Evolutionary conservation across 2,329 filamentous ascomycete genomes (phyloP).

Genomic region (Cadophora sp.): DNA sequence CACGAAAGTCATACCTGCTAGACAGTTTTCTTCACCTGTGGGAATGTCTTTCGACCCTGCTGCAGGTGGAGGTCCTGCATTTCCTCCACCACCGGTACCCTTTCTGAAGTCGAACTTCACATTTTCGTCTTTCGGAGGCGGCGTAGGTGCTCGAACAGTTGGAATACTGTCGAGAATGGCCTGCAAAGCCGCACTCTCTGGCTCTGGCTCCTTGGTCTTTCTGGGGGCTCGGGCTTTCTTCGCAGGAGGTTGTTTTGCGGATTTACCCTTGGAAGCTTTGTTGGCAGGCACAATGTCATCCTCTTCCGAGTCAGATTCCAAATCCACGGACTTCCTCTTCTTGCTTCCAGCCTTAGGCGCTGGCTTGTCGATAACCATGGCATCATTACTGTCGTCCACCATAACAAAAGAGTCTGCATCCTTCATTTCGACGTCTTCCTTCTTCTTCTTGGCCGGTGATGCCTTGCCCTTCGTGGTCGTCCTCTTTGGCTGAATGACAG

Average conservation of each 20-base stretch:
- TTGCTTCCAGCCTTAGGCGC: conserved; percentile 44
- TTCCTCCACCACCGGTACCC: conserved; percentile 61
- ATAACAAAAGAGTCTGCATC: conserved; percentile 41
- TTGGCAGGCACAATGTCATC: conserved; percentile 60
- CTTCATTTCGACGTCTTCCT: conserved; percentile 55
- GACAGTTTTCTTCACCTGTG: conserved; percentile 84
- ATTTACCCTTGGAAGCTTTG: conserved; percentile 52
- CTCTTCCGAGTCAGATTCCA: conserved; percentile 63
- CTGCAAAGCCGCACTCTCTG: conserved; percentile 76
- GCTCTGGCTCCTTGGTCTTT: conserved; percentile 60
- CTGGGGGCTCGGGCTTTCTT: conserved; percentile 45
- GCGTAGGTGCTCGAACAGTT: conserved; percentile 81
- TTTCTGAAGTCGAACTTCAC: conserved; percentile 84
- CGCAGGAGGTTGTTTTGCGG: conserved; percentile 42
- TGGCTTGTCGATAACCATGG: conserved; percentile 40
- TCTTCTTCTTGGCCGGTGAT: conserved; percentile 43
- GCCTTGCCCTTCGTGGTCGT: conserved; percentile 44
- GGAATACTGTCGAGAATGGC: conserved; percentile 89
- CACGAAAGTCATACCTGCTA: conserved; percentile 89
- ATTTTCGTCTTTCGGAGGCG: conserved; percentile 73
- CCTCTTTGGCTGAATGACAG: conserved; percentile 64
- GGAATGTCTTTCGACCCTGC: conserved; percentile 75
- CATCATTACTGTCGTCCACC: conserved; percentile 56
- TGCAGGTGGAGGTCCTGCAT: conserved; percentile 67
- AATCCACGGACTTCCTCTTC: conserved; percentile 65